A percentile compares a stretch with the other conserved stretches of the same genome.
These are phyloP conservation scores for Cercospora sp. DNA, from an alignment of 2,329 filamentous ascomycete species.

Conservation along the genomic window DNA sequence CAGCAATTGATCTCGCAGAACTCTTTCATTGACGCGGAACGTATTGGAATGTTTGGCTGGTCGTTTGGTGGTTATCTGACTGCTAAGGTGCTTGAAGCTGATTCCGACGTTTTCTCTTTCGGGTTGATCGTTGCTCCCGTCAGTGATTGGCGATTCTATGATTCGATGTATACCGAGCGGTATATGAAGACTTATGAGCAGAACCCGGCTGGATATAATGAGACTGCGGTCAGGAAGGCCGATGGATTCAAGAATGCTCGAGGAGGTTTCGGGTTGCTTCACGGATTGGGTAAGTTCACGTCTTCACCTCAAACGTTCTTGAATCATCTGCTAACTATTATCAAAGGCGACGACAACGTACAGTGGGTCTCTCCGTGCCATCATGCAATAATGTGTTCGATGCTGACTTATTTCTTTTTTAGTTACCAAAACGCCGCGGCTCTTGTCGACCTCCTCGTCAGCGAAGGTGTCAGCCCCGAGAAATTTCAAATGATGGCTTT, in stretches of 20 bases:
- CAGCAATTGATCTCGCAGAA: conserved; percentile 54
- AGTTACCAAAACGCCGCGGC: conserved; percentile 60
- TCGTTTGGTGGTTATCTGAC: conserved; percentile 68
- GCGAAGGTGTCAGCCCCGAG: conserved; percentile 57
- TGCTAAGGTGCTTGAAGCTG: conserved; percentile 64
- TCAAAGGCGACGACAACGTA: conserved; percentile 68
- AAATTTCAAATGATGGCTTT: conserved; percentile 66
- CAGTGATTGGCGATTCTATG: conserved; percentile 69
- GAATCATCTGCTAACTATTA: too few relatives aligned
- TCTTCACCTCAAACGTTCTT: too few relatives aligned
- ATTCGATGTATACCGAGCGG: conserved; percentile 69
- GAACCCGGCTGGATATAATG: conserved; percentile 62
- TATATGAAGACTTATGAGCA: conserved; percentile 65
- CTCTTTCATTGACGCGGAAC: conserved; percentile 57
- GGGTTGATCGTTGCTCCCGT: conserved; percentile 67
- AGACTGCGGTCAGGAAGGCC: conserved; percentile 58
- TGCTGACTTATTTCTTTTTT: too few relatives aligned
- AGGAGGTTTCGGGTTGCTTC: conserved; percentile 63
- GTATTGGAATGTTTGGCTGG: conserved; percentile 69
- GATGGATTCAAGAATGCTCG: conserved; percentile 63
- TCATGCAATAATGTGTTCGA: too few relatives aligned
- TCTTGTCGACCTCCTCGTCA: conserved; percentile 62
- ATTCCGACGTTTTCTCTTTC: conserved; percentile 62
- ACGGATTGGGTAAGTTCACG: conserved; percentile 53
- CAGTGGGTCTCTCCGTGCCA: conserved; percentile 41